Conservation (phyloP, 768 basidiomycete genomes). For the Termitomyces sp. region DNA sequence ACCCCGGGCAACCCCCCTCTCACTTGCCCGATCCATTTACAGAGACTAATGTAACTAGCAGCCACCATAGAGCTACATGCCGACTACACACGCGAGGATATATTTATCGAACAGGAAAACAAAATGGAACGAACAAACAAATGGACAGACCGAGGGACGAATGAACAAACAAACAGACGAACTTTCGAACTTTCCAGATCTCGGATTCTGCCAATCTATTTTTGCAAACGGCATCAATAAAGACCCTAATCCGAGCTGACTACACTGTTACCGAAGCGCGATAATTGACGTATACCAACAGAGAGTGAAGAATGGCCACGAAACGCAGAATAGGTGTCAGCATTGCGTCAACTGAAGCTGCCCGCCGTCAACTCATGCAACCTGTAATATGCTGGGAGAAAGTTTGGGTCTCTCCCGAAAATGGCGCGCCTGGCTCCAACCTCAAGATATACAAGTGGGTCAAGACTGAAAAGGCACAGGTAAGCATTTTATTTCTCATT, state of each 20-base stretch:
- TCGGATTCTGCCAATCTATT: too few species aligned
- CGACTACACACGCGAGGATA: too few species aligned
- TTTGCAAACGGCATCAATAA: too few species aligned
- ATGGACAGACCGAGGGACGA: too few species aligned
- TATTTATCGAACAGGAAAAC: too few species aligned
- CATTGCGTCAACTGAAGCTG: constrained; percentile 72
- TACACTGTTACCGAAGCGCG: not conserved
- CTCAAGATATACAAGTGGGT: constrained; percentile 76
- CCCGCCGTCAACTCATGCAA: constrained; percentile 81
- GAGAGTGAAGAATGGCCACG: constrained; percentile 50
- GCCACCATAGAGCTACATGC: too few species aligned
- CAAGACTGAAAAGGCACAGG: constrained; percentile 75
- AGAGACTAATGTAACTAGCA: too few species aligned
- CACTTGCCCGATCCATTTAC: too few species aligned
- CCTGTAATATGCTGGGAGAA: constrained; percentile 88
- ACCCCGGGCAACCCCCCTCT: too few species aligned
- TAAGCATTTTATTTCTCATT: constrained; percentile 19
- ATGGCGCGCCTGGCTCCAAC: constrained; percentile 46
- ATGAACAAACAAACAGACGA: too few species aligned
- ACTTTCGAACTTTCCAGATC: too few species aligned
- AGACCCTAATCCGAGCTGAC: not conserved
- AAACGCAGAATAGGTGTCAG: constrained; percentile 75
- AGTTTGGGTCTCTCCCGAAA: constrained; percentile 59
- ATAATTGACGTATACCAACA: not conserved
- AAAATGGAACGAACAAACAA: too few species aligned